phyloP scores from a whole-genome alignment of 495 filamentous ascomycete species.

The Penicillium ucsense region DNA sequence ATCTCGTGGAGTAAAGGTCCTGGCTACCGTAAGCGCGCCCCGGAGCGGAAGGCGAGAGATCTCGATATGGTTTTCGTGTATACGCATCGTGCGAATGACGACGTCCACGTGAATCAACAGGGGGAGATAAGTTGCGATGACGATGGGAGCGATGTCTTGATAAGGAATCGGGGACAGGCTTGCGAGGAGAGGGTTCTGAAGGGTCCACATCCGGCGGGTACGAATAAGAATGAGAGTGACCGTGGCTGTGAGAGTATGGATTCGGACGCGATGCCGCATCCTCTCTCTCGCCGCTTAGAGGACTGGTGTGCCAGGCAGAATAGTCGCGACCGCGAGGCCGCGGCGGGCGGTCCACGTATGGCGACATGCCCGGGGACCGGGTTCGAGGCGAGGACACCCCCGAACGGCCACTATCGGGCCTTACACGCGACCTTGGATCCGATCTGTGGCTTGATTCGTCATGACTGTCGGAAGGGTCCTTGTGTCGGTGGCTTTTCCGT shows the following conservation, averaged over 20 bases:
- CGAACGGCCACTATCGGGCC: slow-evolving; percentile 8
- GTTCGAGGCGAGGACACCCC: slow-evolving; percentile 20
- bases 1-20: slow-evolving; percentile 7
- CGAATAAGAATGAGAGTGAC: not conserved
- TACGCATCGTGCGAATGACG: slow-evolving; percentile 39
- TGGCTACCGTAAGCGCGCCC: slow-evolving; percentile 8
- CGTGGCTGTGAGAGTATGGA: not conserved
- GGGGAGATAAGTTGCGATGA: slow-evolving; percentile 21
- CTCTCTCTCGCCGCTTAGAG: slow-evolving; percentile 14
- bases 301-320: slow-evolving; percentile 8
- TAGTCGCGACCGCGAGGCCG: slow-evolving; percentile 19
- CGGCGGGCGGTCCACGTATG: slow-evolving; percentile 8
- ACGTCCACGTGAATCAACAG: slow-evolving; percentile 18
- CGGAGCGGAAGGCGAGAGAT: slow-evolving; percentile 20
- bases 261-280: slow-evolving; percentile 7
- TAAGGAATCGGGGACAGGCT: slow-evolving; percentile 4
- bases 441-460: slow-evolving; percentile 14
- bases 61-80: slow-evolving; percentile 22
- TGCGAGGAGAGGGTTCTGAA: slow-evolving; percentile 15
- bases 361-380: slow-evolving; percentile 20
- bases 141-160: slow-evolving; percentile 11
- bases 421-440: slow-evolving; percentile 5
- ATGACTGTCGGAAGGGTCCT: slow-evolving; percentile 22
- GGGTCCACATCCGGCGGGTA: slow-evolving; percentile 9
- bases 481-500: slow-evolving; percentile 14